A percentile compares a stretch with the other conserved stretches of the same genome.
Evolutionary conservation across 257 asterid species (phyloP).

Genomic region (Euphrasia confusa): DNA sequence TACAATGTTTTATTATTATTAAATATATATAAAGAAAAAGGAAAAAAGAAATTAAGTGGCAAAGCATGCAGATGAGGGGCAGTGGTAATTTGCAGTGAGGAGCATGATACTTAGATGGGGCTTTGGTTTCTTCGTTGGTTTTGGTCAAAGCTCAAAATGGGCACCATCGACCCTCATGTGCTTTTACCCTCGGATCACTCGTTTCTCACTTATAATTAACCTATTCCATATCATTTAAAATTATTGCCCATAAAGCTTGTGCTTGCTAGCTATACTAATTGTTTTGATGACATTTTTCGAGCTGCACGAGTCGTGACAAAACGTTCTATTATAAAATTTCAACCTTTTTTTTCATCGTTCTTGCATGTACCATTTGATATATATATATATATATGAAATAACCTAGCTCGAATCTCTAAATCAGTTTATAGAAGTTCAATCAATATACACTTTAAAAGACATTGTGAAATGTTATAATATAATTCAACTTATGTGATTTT

Average conservation of each 20-base stretch:
- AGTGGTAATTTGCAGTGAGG: constrained; percentile 27
- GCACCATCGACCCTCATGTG: constrained; percentile 39
- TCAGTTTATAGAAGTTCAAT: no score
- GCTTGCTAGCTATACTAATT: background rate
- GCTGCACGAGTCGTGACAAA: no score
- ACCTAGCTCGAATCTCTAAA: no score
- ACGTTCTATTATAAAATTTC: no score
- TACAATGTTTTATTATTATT: background rate
- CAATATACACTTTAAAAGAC: no score
- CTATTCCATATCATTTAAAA: background rate
- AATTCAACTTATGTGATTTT: no score
- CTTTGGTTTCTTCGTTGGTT: constrained; percentile 47
- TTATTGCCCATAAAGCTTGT: background rate
- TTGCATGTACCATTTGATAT: no score
- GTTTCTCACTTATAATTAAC: constrained; percentile 7
- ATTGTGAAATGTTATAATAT: no score
- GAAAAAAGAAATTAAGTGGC: no score
- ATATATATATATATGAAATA: no score
- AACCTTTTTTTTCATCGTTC: no score
- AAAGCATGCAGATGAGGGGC: background rate
- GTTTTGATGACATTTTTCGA: no score
- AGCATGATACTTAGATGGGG: constrained; percentile 42
- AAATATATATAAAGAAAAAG: background rate
- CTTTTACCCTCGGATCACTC: constrained; percentile 64
- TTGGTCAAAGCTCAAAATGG: constrained; percentile 47